Conservation (phyloP, 306 rosid genomes). For the Oemleria cerasiformis region DNA sequence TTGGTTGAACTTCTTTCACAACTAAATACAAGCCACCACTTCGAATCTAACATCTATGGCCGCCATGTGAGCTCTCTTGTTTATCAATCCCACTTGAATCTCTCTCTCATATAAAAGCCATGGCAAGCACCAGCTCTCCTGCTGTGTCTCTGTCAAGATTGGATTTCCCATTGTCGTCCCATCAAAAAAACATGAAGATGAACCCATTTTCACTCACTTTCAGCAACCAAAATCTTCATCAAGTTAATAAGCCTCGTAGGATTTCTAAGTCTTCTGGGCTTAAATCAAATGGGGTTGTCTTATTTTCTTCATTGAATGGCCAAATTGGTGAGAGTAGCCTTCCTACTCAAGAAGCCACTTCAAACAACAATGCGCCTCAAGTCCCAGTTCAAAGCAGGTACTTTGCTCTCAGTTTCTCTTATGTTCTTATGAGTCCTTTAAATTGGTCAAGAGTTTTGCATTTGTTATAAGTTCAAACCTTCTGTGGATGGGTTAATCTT, state of each 20-base stretch:
- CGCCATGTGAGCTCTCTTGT: neutral
- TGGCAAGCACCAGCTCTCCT: constrained; percentile 30
- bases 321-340: constrained; percentile 26
- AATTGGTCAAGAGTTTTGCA: neutral
- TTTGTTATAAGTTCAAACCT: neutral
- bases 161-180: constrained; percentile 7
- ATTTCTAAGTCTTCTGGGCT: constrained; percentile 8
- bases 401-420: constrained; percentile 2
- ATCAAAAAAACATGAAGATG: neutral
- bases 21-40: too few species aligned
- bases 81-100: neutral
- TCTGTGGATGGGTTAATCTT: neutral
- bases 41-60: neutral
- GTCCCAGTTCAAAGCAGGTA: constrained; percentile 62
- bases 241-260: constrained; percentile 8
- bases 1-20: neutral
- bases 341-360: constrained; percentile 16
- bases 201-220: neutral
- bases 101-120: neutral
- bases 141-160: constrained; percentile 28
- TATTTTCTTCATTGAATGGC: constrained; percentile 34
- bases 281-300: constrained; percentile 26
- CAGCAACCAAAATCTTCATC: constrained; percentile 20
- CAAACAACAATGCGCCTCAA: constrained; percentile 22
- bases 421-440: neutral